These are phyloP conservation scores for Pyronema omphalodes DNA, from an alignment of 495 filamentous ascomycete species.

Conservation along the genomic window DNA sequence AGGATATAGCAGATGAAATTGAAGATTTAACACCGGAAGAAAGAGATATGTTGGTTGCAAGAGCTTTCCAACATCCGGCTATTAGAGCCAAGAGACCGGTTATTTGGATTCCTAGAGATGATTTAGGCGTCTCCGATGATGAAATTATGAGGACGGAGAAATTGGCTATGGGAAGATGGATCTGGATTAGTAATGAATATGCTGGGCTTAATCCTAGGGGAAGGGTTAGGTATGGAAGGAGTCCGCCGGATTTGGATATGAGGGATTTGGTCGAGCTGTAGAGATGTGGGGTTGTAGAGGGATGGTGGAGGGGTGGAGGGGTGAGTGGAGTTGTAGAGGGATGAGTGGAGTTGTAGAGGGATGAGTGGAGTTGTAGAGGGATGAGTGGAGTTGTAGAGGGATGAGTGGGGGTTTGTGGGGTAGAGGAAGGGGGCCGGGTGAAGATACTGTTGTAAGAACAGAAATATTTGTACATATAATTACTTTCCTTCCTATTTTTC, in stretches of 20 bases:
- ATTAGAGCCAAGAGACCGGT: conserved; percentile 69
- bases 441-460: too few species aligned
- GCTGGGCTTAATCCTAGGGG: conserved; percentile 69
- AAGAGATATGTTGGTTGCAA: conserved; percentile 66
- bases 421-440: too few species aligned
- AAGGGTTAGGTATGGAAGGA: conserved; percentile 68
- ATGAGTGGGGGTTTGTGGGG: too few species aligned
- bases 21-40: conserved; percentile 88
- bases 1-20: conserved; percentile 73
- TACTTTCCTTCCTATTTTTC: too few species aligned
- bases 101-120: conserved; percentile 88
- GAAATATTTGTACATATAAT: too few species aligned
- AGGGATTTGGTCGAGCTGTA: conserved; percentile 74
- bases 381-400: too few species aligned
- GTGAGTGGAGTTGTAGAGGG: neutral
- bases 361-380: too few species aligned
- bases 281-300: neutral
- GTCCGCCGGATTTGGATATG: conserved; percentile 84
- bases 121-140: conserved; percentile 78
- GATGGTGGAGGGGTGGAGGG: neutral
- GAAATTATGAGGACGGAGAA: conserved; percentile 61
- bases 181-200: conserved; percentile 90
- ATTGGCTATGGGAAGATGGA: conserved; percentile 45
- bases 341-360: too few species aligned
- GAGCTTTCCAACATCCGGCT: conserved; percentile 82